Evolutionary conservation across 768 basidiomycete genomes (phyloP).

Genomic region (Cubamyces lactineus): DNA sequence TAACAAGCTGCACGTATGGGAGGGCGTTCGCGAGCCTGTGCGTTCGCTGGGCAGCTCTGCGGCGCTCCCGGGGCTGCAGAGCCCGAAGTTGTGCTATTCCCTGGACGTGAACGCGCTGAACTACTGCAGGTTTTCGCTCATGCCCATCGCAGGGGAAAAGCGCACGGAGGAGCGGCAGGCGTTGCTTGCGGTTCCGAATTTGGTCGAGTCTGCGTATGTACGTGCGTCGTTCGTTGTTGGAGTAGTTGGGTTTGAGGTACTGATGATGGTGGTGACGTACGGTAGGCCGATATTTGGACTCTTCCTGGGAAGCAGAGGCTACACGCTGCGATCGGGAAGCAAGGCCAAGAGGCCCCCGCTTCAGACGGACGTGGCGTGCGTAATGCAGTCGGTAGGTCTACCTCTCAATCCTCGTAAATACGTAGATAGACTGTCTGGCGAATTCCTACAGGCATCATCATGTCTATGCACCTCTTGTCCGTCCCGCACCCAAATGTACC

Average conservation of each 20-base stretch:
- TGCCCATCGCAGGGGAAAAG: constrained; percentile 36
- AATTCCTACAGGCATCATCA: constrained; percentile 70
- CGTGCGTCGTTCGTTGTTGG: constrained; percentile 21
- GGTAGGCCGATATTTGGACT: constrained; percentile 85
- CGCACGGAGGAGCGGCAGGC: constrained; percentile 38
- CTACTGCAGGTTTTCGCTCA: constrained; percentile 87
- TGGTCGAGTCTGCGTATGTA: constrained; percentile 86
- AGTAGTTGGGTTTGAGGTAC: background rate
- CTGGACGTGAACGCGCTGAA: constrained; percentile 93
- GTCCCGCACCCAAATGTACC: constrained; percentile 38
- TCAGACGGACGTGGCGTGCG: constrained; percentile 51
- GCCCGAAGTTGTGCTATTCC: constrained; percentile 61
- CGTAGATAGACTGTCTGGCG: background rate
- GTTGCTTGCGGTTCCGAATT: constrained; percentile 81
- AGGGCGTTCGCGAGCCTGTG: constrained; percentile 40
- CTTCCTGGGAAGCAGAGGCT: constrained; percentile 69
- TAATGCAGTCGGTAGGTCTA: constrained; percentile 55
- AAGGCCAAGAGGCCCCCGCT: constrained; percentile 35
- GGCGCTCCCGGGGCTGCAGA: constrained; percentile 48
- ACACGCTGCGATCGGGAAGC: constrained; percentile 84
- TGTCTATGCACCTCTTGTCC: constrained; percentile 76
- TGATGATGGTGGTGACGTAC: background rate
- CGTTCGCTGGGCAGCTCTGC: constrained; percentile 59
- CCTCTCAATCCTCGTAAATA: background rate
- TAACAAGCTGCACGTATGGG: constrained; percentile 83